Percentiles rank a stretch among this genome's conserved stretches.
These are phyloP conservation scores for Flaveria sonorensis DNA, from an alignment of 129 eudicot genomes.

Conservation along the genomic window DNA sequence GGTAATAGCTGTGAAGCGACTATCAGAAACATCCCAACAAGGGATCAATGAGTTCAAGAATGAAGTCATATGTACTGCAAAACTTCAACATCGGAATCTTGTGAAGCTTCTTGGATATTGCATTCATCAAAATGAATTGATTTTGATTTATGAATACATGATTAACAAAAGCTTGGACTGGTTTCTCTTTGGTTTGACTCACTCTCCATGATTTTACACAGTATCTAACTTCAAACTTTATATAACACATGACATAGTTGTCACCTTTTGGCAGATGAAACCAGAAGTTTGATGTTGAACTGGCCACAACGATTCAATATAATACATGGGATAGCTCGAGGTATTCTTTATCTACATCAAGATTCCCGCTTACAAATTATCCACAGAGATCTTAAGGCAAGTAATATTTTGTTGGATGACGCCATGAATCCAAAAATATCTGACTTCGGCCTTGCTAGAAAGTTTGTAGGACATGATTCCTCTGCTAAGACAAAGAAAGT, in stretches of 20 bases:
- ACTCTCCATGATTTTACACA: neutral
- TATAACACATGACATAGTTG: neutral
- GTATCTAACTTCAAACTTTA: neutral
- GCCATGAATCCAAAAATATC: conserved; percentile 56
- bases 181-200: neutral
- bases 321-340: conserved; percentile 48
- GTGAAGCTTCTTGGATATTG: conserved; percentile 35
- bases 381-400: conserved; percentile 50
- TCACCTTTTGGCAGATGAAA: conserved; percentile 24
- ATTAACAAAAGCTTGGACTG: conserved; percentile 15
- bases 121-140: conserved; percentile 14
- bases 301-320: conserved; percentile 40
- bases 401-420: conserved; percentile 41
- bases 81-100: conserved; percentile 35
- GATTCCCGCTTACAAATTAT: conserved; percentile 51
- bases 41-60: conserved; percentile 32
- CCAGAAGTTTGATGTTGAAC: conserved; percentile 25
- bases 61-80: conserved; percentile 23
- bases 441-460: conserved; percentile 52
- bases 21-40: conserved; percentile 16
- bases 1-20: conserved; percentile 24
- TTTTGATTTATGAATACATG: conserved; percentile 28
- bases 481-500: conserved; percentile 32
- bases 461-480: conserved; percentile 28
- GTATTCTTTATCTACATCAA: conserved; percentile 52